Evolutionary conservation across 2,329 filamentous ascomycete genomes (phyloP).

Genomic region (Ophiocordyceps unilateralis): DNA sequence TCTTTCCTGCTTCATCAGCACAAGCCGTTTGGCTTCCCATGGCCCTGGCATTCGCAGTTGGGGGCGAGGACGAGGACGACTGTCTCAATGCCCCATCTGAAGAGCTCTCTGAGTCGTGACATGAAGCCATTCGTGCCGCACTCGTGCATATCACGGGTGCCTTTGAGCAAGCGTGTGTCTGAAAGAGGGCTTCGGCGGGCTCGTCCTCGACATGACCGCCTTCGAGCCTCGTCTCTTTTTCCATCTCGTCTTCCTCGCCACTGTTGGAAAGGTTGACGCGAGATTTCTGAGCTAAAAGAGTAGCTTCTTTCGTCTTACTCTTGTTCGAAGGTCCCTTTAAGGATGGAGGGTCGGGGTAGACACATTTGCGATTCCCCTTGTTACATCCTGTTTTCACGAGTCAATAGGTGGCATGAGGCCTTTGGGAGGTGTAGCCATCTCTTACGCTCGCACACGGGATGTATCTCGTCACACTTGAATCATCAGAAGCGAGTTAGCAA

Average conservation of each 20-base stretch:
- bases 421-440: neutral
- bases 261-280: conserved; percentile 38
- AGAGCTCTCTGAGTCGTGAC: conserved; percentile 34
- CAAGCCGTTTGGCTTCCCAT: conserved; percentile 10
- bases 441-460: conserved; percentile 69
- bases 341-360: conserved; percentile 59
- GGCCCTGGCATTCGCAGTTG: conserved; percentile 13
- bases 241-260: conserved; percentile 24
- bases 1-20: conserved; percentile 8
- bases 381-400: conserved; percentile 48
- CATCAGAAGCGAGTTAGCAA: conserved; percentile 10
- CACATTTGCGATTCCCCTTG: conserved; percentile 80
- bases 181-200: too few relatives aligned
- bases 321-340: conserved; percentile 18
- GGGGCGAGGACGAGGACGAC: conserved; percentile 9
- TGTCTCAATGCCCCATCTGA: conserved; percentile 17
- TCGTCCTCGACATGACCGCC: conserved; percentile 40
- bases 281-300: conserved; percentile 19
- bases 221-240: conserved; percentile 26
- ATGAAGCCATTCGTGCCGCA: conserved; percentile 17
- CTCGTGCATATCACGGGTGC: conserved; percentile 16
- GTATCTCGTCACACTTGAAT: conserved; percentile 70
- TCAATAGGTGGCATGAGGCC: conserved; percentile 2
- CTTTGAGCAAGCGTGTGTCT: conserved; percentile 7
- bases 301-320: conserved; percentile 21